These are phyloP conservation scores for Phytophthora uliginosa DNA, from an alignment of 352 stramenopile species.

Conservation along the genomic window DNA sequence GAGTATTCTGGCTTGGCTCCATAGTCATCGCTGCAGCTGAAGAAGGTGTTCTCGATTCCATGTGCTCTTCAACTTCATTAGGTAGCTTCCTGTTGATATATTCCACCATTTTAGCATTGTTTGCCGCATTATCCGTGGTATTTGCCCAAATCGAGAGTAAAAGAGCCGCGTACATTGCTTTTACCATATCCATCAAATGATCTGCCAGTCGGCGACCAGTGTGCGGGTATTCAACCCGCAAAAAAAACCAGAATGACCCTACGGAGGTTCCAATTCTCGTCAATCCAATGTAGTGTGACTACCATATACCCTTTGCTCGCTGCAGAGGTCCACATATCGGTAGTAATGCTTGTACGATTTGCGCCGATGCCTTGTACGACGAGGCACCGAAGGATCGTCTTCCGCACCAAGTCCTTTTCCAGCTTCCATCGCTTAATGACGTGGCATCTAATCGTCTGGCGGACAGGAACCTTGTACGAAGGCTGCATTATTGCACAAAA, in stretches of 20 bases:
- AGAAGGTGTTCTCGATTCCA: background rate
- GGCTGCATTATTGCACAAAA: constrained; percentile 9
- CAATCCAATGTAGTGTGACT: constrained; percentile 23
- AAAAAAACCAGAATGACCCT: background rate
- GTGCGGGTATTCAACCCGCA: no score
- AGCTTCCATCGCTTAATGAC: constrained; percentile 14
- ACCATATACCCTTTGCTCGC: constrained; percentile 28
- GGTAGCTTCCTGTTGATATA: background rate
- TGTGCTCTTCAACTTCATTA: background rate
- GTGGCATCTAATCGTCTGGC: constrained; percentile 2
- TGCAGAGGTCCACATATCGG: constrained; percentile 31
- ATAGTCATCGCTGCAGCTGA: background rate
- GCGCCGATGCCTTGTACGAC: background rate
- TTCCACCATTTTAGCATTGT: constrained; percentile 7
- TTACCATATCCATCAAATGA: background rate
- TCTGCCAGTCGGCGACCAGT: no score
- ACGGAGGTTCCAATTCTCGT: background rate
- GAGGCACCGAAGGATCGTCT: background rate
- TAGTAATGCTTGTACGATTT: constrained; percentile 22
- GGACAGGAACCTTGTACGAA: constrained; percentile 5
- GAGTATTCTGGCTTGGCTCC: background rate
- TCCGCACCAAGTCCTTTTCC: constrained; percentile 8
- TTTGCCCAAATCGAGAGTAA: background rate
- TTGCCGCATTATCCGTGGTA: background rate
- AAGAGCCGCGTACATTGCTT: background rate